Evolutionary conservation across 1,284 basidiomycete genomes (phyloP).

Genomic region (Cystobasidium sp.): DNA sequence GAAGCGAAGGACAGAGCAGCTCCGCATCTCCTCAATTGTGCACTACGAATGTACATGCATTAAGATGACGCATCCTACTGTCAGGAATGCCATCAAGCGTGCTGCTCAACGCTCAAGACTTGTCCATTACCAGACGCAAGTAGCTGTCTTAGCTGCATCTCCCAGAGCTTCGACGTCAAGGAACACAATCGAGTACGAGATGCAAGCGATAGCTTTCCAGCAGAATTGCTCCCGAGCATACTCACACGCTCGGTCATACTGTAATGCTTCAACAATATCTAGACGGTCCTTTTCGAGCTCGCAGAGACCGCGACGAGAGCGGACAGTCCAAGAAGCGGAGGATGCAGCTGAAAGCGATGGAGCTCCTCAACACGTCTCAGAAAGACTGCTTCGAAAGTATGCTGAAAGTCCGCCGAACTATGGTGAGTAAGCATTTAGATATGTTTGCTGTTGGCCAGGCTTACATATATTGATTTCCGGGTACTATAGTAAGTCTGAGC

Average conservation of each 20-base stretch:
- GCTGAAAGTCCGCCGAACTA: constrained; percentile 47
- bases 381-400: constrained; percentile 48
- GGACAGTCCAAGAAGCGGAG: constrained; percentile 25
- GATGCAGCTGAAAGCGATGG: constrained; percentile 35
- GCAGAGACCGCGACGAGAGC: not conserved
- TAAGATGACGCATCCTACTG: constrained; percentile 1
- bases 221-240: not conserved
- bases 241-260: not conserved
- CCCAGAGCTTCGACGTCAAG: constrained; percentile 29
- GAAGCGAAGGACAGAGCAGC: not conserved
- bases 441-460: not conserved
- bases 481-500: constrained; percentile 43
- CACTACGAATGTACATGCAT: not conserved
- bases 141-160: not conserved
- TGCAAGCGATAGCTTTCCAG: not conserved
- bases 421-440: constrained; percentile 4
- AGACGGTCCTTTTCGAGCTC: constrained; percentile 8
- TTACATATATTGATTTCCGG: not conserved
- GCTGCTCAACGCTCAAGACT: not conserved
- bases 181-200: constrained; percentile 32
- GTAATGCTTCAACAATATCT: not conserved
- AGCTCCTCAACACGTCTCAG: constrained; percentile 28
- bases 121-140: not conserved
- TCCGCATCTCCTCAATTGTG: not conserved
- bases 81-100: not conserved